Evolutionary conservation across 2,329 filamentous ascomycete species (phyloP).

Genomic region (Ascochyta lentis): DNA sequence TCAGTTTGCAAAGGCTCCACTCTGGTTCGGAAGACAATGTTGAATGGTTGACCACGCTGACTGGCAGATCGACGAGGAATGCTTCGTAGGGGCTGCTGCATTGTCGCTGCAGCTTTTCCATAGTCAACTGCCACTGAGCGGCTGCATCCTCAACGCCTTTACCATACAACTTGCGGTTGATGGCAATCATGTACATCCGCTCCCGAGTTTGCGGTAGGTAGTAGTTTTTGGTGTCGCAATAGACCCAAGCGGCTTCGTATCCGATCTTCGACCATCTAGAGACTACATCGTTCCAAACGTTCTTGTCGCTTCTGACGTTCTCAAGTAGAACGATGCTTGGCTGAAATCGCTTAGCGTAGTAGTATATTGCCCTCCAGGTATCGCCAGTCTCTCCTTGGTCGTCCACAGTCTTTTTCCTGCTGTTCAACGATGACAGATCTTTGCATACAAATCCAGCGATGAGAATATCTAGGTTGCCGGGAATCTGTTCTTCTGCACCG

Average conservation of each 20-base stretch:
- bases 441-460: conserved; percentile 78
- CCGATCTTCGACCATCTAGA: conserved; percentile 56
- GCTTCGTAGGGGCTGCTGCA: conserved; percentile 68
- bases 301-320: conserved; percentile 63
- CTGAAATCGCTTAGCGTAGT: conserved; percentile 61
- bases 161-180: conserved; percentile 40
- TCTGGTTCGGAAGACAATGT: conserved; percentile 44
- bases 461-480: conserved; percentile 66
- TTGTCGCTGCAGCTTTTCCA: conserved; percentile 59
- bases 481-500: conserved; percentile 65
- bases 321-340: conserved; percentile 74
- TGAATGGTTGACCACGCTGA: conserved; percentile 54
- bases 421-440: conserved; percentile 74
- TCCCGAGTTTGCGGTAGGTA: conserved; percentile 72
- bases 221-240: conserved; percentile 72
- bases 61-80: conserved; percentile 66
- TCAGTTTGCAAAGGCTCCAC: conserved; percentile 65
- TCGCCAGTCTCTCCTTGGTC: conserved; percentile 68
- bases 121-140: conserved; percentile 52
- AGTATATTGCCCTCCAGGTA: conserved; percentile 68
- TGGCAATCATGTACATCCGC: conserved; percentile 56
- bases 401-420: conserved; percentile 57
- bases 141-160: conserved; percentile 21
- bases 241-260: conserved; percentile 61
- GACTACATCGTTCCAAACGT: conserved; percentile 65